A percentile compares a stretch with the other conserved stretches of the same genome.
These are phyloP conservation scores for Lachnum nothofagi DNA, from an alignment of 2,329 filamentous ascomycete species.

Conservation along the genomic window DNA sequence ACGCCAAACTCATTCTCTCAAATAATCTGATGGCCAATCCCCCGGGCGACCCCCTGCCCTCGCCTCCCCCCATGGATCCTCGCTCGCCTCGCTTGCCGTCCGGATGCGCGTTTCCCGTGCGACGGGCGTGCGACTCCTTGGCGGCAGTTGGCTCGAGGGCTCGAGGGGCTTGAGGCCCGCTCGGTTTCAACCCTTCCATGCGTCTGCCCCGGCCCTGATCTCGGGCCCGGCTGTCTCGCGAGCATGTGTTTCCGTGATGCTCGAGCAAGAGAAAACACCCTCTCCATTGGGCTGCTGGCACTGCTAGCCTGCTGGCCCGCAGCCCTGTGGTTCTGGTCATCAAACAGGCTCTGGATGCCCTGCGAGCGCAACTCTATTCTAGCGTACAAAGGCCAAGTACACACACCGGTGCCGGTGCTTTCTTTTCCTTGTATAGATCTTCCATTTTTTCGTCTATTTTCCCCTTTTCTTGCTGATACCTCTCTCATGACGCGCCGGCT, in stretches of 20 bases:
- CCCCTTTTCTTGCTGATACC: not conserved
- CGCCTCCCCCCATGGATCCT: too few species aligned
- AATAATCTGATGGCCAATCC: too few species aligned
- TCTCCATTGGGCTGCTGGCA: not conserved
- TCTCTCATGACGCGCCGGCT: conserved; percentile 14
- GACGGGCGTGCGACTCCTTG: too few species aligned
- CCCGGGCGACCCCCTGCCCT: too few species aligned
- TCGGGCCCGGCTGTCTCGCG: not conserved
- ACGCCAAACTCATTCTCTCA: too few species aligned
- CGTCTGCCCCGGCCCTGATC: not conserved
- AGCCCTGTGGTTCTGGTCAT: not conserved
- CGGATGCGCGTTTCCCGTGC: too few species aligned
- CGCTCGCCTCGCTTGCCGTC: too few species aligned
- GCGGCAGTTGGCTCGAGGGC: too few species aligned
- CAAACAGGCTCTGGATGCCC: not conserved
- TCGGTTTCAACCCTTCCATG: too few species aligned
- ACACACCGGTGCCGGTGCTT: too few species aligned
- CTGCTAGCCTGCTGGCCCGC: not conserved
- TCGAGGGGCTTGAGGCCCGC: too few species aligned
- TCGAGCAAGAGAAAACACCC: too few species aligned
- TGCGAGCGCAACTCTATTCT: not conserved
- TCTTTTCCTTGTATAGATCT: not conserved
- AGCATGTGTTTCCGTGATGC: not conserved
- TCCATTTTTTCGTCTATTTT: not conserved
- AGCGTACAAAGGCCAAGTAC: conserved; percentile 1